Base-by-base conservation (phyloP, 73 alveolate species). In the Paramecium sexaurelia region DNA sequence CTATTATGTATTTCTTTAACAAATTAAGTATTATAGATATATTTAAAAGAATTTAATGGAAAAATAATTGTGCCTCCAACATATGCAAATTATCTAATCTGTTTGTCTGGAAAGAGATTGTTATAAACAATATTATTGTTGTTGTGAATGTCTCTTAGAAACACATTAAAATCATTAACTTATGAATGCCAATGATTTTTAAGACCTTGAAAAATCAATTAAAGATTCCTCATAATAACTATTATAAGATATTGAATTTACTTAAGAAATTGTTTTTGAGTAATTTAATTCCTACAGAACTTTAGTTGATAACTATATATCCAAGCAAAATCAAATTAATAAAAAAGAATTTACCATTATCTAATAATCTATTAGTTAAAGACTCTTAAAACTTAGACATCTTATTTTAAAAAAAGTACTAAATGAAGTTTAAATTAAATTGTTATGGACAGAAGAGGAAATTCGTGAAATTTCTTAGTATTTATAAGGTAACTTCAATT, bases 61-160 rank as follows among this genome's bases (percentile, higher is more conserved):
- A 61, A 61, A 61, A 61, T 61, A 61, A 24, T 61, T 61, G 39
- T 61, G 83, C 83, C 83, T 61, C 7, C 47, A 61, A 61, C 83
- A 61, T 61, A 61, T 61, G 83, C 39, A 61, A 61, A 61, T 61
- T 61, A 61, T 61, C 10, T 13, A 61, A 6, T 61, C 83, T 3
- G 83, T 61, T 1, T 61, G 83, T 61, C 83, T 61, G 2, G 41
- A 61, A 26, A 61, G 43, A 32, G 83, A 61, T 13, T 61, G 45
- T 10, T 13, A 61, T 27, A 61, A 24, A 61, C 8, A 61, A 61
- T 61, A 61, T 13, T 61, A 61, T 29, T 61, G 45, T 61, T 61
- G 45, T 61, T 61, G 83, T 29, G 83, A 61, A 61, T 61, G 83
- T 22, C 83, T 51, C n/a, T 51, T 51, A 20, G 67, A 51, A 51